Conservation (phyloP, 805 yeast species). For the Scheffersomyces amazonensis region DNA sequence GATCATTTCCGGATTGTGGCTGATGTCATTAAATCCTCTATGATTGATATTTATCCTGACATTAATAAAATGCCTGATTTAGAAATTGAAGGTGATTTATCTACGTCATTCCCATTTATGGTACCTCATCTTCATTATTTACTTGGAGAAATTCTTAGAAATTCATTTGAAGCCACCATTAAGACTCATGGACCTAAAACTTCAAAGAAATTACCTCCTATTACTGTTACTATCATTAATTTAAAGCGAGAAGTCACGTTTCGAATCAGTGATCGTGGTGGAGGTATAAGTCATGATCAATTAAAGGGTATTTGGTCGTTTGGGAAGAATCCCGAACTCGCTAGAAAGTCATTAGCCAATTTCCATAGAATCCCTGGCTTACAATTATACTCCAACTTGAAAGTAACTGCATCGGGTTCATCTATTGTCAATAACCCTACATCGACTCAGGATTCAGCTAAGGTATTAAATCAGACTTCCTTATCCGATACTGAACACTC, state of each 20-base stretch:
- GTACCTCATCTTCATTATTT: conserved; percentile 83
- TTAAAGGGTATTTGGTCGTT: conserved; percentile 80
- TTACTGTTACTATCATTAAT: conserved; percentile 71
- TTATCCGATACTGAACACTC: conserved; percentile 25
- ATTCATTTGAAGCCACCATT: conserved; percentile 80
- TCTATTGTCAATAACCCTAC: conserved; percentile 23
- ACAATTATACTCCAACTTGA: conserved; percentile 38
- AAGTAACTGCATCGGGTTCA: conserved; percentile 40
- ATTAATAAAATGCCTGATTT: conserved; percentile 65
- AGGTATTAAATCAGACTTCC: conserved; percentile 37
- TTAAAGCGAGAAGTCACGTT: conserved; percentile 67
- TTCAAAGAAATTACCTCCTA: conserved; percentile 56
- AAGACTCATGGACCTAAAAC: conserved; percentile 25
- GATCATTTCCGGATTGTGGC: conserved; percentile 61
- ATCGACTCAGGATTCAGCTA: conserved; percentile 6
- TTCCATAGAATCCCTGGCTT: conserved; percentile 72
- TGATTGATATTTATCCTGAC: conserved; percentile 52
- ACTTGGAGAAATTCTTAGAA: conserved; percentile 83
- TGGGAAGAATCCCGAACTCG: conserved; percentile 64
- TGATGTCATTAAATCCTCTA: conserved; percentile 46
- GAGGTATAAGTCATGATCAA: conserved; percentile 68
- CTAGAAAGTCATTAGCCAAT: conserved; percentile 56
- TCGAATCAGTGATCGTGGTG: conserved; percentile 86
- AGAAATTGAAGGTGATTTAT: conserved; percentile 68
- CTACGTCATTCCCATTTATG: conserved; percentile 74